Evolutionary conservation across 2,329 filamentous ascomycete species (phyloP).

Genomic region (Talaromyces sp.): DNA sequence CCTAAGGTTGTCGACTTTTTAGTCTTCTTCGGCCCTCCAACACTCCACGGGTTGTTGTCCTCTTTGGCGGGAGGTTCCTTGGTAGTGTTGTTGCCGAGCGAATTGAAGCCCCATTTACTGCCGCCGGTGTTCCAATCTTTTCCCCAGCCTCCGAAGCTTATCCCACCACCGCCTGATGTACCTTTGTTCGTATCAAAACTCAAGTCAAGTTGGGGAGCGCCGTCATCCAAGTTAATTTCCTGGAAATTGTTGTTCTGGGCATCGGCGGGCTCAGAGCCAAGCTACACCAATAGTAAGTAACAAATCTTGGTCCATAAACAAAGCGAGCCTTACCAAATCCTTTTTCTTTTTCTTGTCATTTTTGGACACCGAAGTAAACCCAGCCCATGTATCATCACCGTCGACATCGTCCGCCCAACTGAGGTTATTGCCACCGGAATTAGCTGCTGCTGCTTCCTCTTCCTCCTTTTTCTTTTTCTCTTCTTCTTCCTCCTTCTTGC

Average conservation of each 20-base stretch:
- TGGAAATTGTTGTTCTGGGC: conserved; percentile 49
- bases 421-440: conserved; percentile 23
- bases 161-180: conserved; percentile 31
- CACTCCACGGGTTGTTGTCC: conserved; percentile 38
- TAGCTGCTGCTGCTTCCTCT: conserved; percentile 29
- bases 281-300: conserved; percentile 14
- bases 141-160: conserved; percentile 54
- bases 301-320: not conserved
- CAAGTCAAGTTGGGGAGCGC: conserved; percentile 52
- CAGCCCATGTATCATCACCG: conserved; percentile 48
- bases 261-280: conserved; percentile 26
- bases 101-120: conserved; percentile 40
- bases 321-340: conserved; percentile 44
- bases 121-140: conserved; percentile 55
- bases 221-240: conserved; percentile 62
- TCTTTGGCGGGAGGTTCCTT: conserved; percentile 22
- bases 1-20: conserved; percentile 29
- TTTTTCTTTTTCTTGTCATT: conserved; percentile 55
- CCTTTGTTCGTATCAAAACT: conserved; percentile 46
- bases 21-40: conserved; percentile 28
- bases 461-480: conserved; percentile 17
- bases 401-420: conserved; percentile 40
- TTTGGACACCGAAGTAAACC: conserved; percentile 44
- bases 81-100: conserved; percentile 25
- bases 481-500: conserved; percentile 25